Evolutionary conservation across 1,139 yeast species (phyloP), one percentile per base, ranked within the genome.

Genomic region (Sugiyamaella novakii): DNA sequence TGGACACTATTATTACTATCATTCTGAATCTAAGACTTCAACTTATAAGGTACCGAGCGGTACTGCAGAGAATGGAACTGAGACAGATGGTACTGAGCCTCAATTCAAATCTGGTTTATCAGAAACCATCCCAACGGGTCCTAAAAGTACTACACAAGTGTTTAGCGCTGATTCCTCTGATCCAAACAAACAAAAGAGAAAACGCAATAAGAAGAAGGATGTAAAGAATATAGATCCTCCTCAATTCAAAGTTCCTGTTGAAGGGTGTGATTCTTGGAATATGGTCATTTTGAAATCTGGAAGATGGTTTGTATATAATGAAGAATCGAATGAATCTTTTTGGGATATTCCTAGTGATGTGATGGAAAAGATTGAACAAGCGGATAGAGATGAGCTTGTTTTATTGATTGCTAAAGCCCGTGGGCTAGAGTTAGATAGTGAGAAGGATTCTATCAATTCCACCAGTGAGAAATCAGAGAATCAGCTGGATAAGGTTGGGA

Each of bases 281-380:
- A 54, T 78, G 36, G 67, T 78, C 1, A 68, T 79, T 18, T 67
- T 76, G 11, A 63, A 64, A 19, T 62, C 67, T 1, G 84, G 83
- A 0, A 55, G 69, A 3, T 72, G 76, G 55, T 78, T 74, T 59
- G 77, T 72, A 39, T 67, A 72, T 51, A 69, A 77, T 54, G 44
- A 41, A 2, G 53, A 47, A 3, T 63, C 71, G 0, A 56, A 56
- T 5, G 56, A 59, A 43, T 69, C 79, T 0, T 52, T 57, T 3
- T 72, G 77, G 77, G 54, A 55, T 21, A 68, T 77, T 2, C 69
- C 70, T 1, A 73, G 67, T 29, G 61, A 57, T 1, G 70, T 74
- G 28, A 49, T 59, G 14, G 54, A 55, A 2, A 57, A 65, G 5
- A 48, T 74, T 22, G 61, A 63, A 1, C 52, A 57, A 2, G 39